These are phyloP conservation scores for Lizonia empirigonia DNA, from an alignment of 2,329 filamentous ascomycete genomes.

Conservation along the genomic window DNA sequence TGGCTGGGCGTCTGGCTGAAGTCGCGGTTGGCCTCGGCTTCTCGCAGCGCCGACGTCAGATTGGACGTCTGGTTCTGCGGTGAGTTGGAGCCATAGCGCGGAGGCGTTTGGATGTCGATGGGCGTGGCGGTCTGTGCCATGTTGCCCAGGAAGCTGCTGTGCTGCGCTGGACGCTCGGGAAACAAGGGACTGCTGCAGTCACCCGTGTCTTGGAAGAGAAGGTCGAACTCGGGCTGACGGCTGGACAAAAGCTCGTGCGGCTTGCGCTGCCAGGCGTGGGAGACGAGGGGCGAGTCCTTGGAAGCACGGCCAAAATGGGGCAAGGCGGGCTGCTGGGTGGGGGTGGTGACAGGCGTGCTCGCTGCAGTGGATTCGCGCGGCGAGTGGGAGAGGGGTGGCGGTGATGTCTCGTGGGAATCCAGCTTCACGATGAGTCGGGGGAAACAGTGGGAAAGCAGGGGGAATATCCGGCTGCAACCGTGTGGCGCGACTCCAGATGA, in stretches of 20 bases:
- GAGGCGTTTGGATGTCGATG: conserved; percentile 63
- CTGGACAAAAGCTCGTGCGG: conserved; percentile 41
- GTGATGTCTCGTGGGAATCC: conserved; percentile 58
- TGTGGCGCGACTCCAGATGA: conserved; percentile 17
- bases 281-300: conserved; percentile 46
- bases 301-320: conserved; percentile 50
- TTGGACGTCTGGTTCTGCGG: conserved; percentile 68
- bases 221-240: conserved; percentile 41
- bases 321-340: conserved; percentile 47
- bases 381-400: conserved; percentile 60
- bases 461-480: conserved; percentile 14
- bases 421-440: conserved; percentile 54
- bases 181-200: conserved; percentile 51
- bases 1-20: conserved; percentile 49
- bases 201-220: conserved; percentile 50
- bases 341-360: conserved; percentile 56
- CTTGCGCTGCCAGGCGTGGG: conserved; percentile 55
- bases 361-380: conserved; percentile 59
- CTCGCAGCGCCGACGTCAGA: conserved; percentile 65
- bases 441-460: conserved; percentile 1
- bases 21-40: conserved; percentile 48
- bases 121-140: conserved; percentile 62
- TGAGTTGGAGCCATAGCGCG: conserved; percentile 62
- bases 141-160: conserved; percentile 35
- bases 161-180: conserved; percentile 38